phyloP scores from a whole-genome alignment of 202 grass and related monocot genomes.

The Schoenoplectus tabernaemontani region DNA sequence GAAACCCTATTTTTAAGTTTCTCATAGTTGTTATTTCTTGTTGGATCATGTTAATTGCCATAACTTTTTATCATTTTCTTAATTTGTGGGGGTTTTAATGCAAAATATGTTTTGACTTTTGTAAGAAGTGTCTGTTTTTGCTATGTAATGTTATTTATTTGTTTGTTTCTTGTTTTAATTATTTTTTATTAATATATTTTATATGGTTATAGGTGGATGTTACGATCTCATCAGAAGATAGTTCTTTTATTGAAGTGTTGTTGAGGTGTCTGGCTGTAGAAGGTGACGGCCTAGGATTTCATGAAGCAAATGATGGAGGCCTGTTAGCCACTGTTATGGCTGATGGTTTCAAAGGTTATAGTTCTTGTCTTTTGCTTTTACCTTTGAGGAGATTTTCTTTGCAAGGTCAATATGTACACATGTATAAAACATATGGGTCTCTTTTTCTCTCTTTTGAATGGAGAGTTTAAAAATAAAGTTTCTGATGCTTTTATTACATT shows the following conservation, averaged over 20 bases:
- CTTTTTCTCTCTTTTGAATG: neutral
- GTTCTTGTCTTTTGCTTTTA: neutral
- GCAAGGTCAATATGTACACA: neutral
- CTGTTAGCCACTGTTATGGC: conserved; percentile 77
- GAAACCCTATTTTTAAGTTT: neutral
- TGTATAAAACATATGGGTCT: neutral
- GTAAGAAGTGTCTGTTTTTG: neutral
- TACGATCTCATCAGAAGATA: conserved; percentile 52
- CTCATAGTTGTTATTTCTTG: neutral
- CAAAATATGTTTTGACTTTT: neutral
- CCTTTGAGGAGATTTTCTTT: neutral
- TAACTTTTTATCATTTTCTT: neutral
- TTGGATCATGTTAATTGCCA: neutral
- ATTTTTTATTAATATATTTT: neutral
- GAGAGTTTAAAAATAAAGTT: neutral
- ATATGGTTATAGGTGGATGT: conserved; percentile 59
- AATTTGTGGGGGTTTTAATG: neutral
- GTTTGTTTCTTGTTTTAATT: neutral
- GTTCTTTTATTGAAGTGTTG: conserved; percentile 66
- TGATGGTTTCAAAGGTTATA: conserved; percentile 87
- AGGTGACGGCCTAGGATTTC: conserved; percentile 72
- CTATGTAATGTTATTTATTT: neutral
- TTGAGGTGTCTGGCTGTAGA: conserved; percentile 62
- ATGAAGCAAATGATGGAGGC: conserved; percentile 88
- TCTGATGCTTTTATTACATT: neutral